Base-by-base conservation (phyloP, 83 land plant genomes). In the Picea engelmannii region DNA sequence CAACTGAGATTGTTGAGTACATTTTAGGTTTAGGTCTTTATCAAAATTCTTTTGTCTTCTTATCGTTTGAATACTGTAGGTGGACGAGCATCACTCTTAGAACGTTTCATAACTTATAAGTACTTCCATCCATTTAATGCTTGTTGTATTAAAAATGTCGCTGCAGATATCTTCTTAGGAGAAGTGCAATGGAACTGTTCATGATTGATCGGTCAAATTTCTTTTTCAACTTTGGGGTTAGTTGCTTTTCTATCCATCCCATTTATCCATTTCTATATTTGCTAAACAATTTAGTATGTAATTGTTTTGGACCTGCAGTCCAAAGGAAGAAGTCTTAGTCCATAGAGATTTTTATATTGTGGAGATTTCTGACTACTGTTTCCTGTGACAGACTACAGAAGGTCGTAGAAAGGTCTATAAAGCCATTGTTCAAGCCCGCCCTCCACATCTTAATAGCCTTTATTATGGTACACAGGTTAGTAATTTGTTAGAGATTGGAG, bases 201-300 rank as follows among this genome's bases (percentile, higher is more conserved):
- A 96, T 98, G 99, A 91, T 89, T 80, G 99, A 98, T 80, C 87
- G 94, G 10, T 94, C 99, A 80, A 98, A 98, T 66, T 93, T 83
- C 88, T 95, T 98, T 83, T 96, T 98, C 85, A 91, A 96, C 81
- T 98, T 98, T 86, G 98, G 94, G 97, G 99, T 98, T 69, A 78
- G 85, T 78, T 71, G 24, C 73, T 69, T 58, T 76, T 42, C 71
- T 63, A 62, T 73, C 61, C 52, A 69, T 75, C 20, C 65, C 71
- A 18, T 59, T 64, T 64, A 40, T 79, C 74, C 78, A 62, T 83
- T 63, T 62, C 52, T 38, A 20, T 79, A n/a, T 42, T 16, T 66
- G 13, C 49, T 17, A 38, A 21, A 17, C 24, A 73, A 73, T 18
- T 44, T 4, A n/a, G 24, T 4, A 73, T 44, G 24, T 18, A 23